These are phyloP conservation scores for Vachellia pachyceras DNA, from an alignment of 306 rosid species.

Conservation along the genomic window DNA sequence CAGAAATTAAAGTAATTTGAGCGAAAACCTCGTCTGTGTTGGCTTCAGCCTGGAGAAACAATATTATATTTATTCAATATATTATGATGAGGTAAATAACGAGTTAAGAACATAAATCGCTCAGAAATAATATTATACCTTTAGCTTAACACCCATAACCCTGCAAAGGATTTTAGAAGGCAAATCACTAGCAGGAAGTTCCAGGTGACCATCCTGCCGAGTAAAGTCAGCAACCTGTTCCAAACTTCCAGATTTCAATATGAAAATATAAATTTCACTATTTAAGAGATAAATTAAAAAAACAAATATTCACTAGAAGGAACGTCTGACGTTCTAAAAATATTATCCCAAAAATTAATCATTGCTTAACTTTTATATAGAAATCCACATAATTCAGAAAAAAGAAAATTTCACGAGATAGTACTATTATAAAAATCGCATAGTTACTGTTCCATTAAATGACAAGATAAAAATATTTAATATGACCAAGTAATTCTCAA, in stretches of 20 bases:
- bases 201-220: constrained; percentile 44
- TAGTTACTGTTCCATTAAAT: background rate
- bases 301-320: background rate
- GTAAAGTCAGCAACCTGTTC: constrained; percentile 58
- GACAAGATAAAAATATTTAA: background rate
- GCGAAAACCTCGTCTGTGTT: constrained; percentile 68
- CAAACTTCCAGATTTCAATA: constrained; percentile 42
- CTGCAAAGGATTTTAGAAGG: constrained; percentile 71
- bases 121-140: constrained; percentile 46
- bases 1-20: constrained; percentile 61
- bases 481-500: background rate
- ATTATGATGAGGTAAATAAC: background rate
- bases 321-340: background rate
- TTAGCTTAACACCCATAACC: constrained; percentile 53
- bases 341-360: background rate
- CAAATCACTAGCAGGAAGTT: constrained; percentile 56
- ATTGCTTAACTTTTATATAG: background rate
- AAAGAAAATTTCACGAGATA: background rate
- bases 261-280: background rate
- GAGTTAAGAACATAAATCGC: background rate
- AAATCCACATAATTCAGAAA: constrained; percentile 1
- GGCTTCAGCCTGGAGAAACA: constrained; percentile 60
- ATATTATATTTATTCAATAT: constrained; percentile 4
- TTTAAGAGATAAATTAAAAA: constrained; percentile 26
- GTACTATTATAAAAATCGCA: background rate